Base-by-base conservation (phyloP, 768 basidiomycete species). In the Lyophyllum shimeji region DNA sequence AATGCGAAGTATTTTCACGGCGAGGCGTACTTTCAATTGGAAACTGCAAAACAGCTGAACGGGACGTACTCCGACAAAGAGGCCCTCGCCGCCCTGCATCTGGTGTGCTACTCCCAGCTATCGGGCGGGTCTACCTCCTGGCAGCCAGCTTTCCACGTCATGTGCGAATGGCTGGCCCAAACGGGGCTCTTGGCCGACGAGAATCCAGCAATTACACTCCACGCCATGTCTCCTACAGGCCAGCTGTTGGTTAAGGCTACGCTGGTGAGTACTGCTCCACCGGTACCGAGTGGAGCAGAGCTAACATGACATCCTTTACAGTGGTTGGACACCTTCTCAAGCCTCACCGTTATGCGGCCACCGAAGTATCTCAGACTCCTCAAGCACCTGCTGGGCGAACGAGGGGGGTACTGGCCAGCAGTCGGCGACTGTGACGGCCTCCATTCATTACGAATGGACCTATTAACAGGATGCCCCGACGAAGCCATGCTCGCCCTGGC, bases 251-350 rank as follows among this genome's bases (percentile, higher is more conserved):
- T 89, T 50, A 90, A 90, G 69, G 78, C 81, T 37, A 86, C 83
- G 6, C 79, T 92, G 77, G 91, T 93, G 64, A 74, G 89, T 78
- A 42, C 53, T 52, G 33, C 21, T 9, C 50, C 31, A 23, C 52
- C 43, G 20, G 37, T 52, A 39, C 15, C 31, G 39, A 34, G 7
- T 27, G 50, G 2, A 34, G 54, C 67, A 54, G 68, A 54, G 53
- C 53, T 53, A 56, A 63, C 37, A 55, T 40, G 53, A 44, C 53
- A n/a, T 18, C 42, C n/a, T n/a, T n/a, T 57, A 57, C 65, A 93
- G 90, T 92, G 88, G 85, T 73, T 89, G 51, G 91, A 93, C 67
- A 80, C 89, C 59, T 82, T 91, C 68, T 79, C 89, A 50, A 84
- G 84, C 60, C 68, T 90, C 51, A 85, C 84, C 21, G 66, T 79